Conservation (phyloP, 2,329 filamentous ascomycete species). For the Colletotrichum lentis region DNA sequence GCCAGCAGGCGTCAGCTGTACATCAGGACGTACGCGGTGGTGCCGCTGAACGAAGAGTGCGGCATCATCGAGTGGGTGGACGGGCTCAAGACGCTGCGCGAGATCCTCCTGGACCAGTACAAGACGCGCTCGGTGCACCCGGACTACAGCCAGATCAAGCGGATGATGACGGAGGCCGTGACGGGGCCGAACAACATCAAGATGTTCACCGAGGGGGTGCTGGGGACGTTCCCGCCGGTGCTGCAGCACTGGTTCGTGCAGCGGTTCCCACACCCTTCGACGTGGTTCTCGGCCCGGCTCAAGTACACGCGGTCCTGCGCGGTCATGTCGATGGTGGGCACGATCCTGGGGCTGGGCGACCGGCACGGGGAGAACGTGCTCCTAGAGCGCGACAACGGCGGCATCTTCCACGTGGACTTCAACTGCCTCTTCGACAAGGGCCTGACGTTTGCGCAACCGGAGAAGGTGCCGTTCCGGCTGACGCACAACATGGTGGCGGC, state of each 20-base stretch:
- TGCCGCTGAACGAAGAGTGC: conserved; percentile 95
- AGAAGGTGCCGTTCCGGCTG: conserved; percentile 92
- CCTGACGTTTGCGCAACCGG: conserved; percentile 91
- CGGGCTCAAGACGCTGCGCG: conserved; percentile 90
- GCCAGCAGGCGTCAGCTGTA: conserved; percentile 89
- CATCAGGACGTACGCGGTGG: conserved; percentile 97
- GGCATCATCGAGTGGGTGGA: conserved; percentile 99
- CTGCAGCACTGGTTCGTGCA: conserved; percentile 96
- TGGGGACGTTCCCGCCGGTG: conserved; percentile 78
- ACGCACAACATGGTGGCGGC: conserved; percentile 99
- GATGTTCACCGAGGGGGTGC: conserved; percentile 74
- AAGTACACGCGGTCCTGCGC: conserved; percentile 93
- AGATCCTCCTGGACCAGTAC: conserved; percentile 85
- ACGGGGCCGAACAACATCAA: conserved; percentile 66
- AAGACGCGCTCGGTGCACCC: conserved; percentile 73
- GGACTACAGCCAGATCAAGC: conserved; percentile 74
- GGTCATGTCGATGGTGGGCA: conserved; percentile 99
- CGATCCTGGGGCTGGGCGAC: conserved; percentile 91
- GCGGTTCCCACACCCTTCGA: conserved; percentile 89
- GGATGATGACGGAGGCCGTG: conserved; percentile 70
- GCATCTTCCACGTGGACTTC: conserved; percentile 97
- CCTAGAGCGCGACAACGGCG: conserved; percentile 91
- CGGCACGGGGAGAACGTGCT: conserved; percentile 97
- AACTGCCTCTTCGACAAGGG: conserved; percentile 99
- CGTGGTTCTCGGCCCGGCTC: conserved; percentile 89